Conservation (phyloP, 345 rosid species). For the Gossypium ekmanianum region DNA sequence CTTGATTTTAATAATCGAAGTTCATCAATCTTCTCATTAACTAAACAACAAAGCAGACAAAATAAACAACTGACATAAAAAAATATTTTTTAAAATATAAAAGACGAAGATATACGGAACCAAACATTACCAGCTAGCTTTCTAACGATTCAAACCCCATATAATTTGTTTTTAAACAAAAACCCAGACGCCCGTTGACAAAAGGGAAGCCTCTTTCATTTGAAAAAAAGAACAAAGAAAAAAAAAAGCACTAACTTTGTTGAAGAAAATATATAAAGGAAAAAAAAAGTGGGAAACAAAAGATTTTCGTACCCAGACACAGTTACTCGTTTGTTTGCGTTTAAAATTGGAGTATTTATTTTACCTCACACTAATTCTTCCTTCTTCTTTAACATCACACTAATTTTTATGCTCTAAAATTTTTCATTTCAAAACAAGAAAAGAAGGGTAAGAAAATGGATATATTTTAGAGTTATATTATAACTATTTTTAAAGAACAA, state of each 20-base stretch:
- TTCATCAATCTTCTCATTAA: slow-evolving; percentile 15
- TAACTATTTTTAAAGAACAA: slow-evolving; percentile 1
- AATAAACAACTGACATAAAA: slow-evolving; percentile 14
- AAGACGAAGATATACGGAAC: background rate
- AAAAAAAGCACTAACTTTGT: background rate
- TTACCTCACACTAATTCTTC: background rate
- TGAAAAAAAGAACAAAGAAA: background rate
- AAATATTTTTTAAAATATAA: background rate
- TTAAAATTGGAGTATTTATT: background rate
- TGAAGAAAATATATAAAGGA: background rate
- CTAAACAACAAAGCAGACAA: slow-evolving; percentile 20
- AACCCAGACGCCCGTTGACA: slow-evolving; percentile 12
- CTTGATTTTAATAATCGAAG: background rate
- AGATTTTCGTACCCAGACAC: slow-evolving; percentile 5
- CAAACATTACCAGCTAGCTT: slow-evolving; percentile 23
- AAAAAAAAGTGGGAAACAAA: slow-evolving; percentile 11
- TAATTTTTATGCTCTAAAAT: background rate
- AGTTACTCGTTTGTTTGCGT: background rate
- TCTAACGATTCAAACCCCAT: slow-evolving; percentile 21
- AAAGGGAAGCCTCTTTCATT: slow-evolving; percentile 7
- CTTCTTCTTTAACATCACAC: background rate
- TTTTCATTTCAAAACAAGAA: background rate
- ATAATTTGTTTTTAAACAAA: slow-evolving; percentile 6
- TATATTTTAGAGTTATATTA: background rate
- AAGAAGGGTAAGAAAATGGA: slow-evolving; percentile 3